A percentile compares a stretch with the other conserved stretches of the same genome.
phyloP scores from a whole-genome alignment of 768 basidiomycete species.

The Tricholoma sp. region DNA sequence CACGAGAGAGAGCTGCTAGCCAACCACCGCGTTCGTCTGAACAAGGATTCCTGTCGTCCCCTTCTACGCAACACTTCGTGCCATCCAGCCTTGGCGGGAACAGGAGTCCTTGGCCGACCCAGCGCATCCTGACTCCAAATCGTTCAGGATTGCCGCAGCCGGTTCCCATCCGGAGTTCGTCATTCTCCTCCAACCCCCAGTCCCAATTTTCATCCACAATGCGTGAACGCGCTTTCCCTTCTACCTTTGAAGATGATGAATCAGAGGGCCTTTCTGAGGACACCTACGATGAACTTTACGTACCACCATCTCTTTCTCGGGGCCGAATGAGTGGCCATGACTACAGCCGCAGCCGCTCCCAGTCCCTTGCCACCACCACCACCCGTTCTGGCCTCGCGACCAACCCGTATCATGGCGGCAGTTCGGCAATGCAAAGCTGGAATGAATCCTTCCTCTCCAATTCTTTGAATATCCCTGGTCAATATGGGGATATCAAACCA shows the following conservation, averaged over 20 bases:
- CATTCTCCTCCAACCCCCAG: conserved; percentile 56
- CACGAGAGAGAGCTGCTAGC: conserved; percentile 62
- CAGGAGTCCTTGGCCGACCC: conserved; percentile 37
- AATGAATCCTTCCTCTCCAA: conserved; percentile 54
- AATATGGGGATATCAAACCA: conserved; percentile 61
- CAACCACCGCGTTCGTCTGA: conserved; percentile 58
- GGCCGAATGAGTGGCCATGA: conserved; percentile 62
- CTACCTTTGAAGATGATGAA: conserved; percentile 81
- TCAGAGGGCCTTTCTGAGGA: conserved; percentile 52
- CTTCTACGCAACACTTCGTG: conserved; percentile 45
- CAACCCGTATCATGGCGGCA: conserved; percentile 35
- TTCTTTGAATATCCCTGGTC: conserved; percentile 51
- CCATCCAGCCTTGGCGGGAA: conserved; percentile 44
- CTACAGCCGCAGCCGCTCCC: conserved; percentile 67
- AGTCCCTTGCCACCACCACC: conserved; percentile 62
- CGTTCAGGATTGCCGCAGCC: conserved; percentile 41
- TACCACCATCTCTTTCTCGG: conserved; percentile 41
- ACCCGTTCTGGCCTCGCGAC: conserved; percentile 49
- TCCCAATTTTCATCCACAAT: conserved; percentile 57
- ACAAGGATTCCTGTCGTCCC: conserved; percentile 44
- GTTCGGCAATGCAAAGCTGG: conserved; percentile 52
- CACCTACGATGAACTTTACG: conserved; percentile 53
- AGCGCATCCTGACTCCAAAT: conserved; percentile 43
- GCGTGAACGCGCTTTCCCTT: conserved; percentile 64
- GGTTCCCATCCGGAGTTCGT: conserved; percentile 62